Base-by-base conservation (phyloP, 179 eudicot species). In the Kewa caespitosa region DNA sequence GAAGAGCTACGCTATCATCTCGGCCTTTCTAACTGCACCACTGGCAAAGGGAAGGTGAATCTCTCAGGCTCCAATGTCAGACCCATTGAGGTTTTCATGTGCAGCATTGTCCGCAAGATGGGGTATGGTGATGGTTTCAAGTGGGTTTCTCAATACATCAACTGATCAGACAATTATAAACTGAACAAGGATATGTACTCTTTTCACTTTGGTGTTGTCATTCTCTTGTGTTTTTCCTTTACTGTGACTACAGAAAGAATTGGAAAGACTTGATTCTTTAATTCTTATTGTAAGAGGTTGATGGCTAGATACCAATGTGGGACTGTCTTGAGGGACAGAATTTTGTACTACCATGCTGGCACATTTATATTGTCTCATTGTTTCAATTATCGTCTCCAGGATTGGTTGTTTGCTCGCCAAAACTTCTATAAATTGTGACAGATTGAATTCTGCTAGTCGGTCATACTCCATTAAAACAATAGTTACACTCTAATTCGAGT, bases 61-160 rank as follows among this genome's bases (percentile, higher is more conserved):
- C 77, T 84, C 6, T 48, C 69, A 31, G 83, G 68, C 23, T 36
- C 77, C 57, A 79, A 73, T 65, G 81, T 81, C 28, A 80, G 85
- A 8, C 87, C 87, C 6, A 41, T 84, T 4, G 87, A 84, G 79
- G 75, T 84, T 31, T 84, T 76, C 80, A 84, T 84, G 87, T 84
- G 87, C 60, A 84, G 87, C 78, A 76, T 84, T 64, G 87, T 79
- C 63, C 72, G 85, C 31, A 84, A 84, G 79, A 84, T 84, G 87
- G 87, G 87, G 25, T 84, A 84, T 54, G 87, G 87, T 15, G 83
- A 81, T 8, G 85, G 85, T 1, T 84, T 84, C 76, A 84, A 79
- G 78, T 84, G 87, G 87, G 54, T 84, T 22, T 81, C 85, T 39
- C 83, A 84, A 32, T 84, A 84, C 31, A 84, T 84, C 85, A 84